Percentiles rank a stretch among this genome's conserved stretches.
These are phyloP conservation scores for Fusarium dimerum DNA, from an alignment of 2,329 filamentous ascomycete genomes.

Conservation along the genomic window DNA sequence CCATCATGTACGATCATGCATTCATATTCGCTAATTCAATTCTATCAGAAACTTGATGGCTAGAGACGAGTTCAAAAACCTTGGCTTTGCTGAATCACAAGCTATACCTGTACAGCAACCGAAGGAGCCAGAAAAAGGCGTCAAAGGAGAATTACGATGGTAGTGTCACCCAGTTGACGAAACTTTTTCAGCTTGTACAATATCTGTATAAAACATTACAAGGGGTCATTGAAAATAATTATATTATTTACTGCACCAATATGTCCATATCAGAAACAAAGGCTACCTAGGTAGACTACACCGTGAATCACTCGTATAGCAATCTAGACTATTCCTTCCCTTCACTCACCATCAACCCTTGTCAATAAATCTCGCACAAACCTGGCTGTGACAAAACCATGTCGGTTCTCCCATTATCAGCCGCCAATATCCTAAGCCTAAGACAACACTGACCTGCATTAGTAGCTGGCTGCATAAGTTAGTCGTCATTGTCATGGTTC, in stretches of 20 bases:
- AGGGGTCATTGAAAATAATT: not conserved
- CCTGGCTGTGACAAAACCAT: not conserved
- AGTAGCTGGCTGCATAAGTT: no score
- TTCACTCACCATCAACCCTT: not conserved
- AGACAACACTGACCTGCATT: no score
- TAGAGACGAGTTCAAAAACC: conserved; percentile 89
- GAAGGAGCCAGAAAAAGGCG: conserved; percentile 34
- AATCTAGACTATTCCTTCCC: conserved; percentile 1
- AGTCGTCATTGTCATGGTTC: not conserved
- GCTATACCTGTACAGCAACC: conserved; percentile 13
- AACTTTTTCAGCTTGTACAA: not conserved
- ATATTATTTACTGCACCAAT: no score
- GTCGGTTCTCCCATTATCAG: not conserved
- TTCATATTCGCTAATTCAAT: conserved; percentile 4
- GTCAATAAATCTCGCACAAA: not conserved
- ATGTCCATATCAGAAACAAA: not conserved
- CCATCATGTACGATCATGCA: not conserved
- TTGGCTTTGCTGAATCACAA: conserved; percentile 64
- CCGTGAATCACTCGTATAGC: conserved; percentile 1
- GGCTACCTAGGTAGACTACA: no score
- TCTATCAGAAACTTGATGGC: conserved; percentile 84
- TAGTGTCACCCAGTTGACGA: conserved; percentile 15
- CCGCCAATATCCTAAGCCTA: not conserved
- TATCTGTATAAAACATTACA: not conserved
- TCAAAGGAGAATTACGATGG: conserved; percentile 42